Base-by-base conservation (phyloP, 1,284 basidiomycete genomes). In the Marasmius sp. region DNA sequence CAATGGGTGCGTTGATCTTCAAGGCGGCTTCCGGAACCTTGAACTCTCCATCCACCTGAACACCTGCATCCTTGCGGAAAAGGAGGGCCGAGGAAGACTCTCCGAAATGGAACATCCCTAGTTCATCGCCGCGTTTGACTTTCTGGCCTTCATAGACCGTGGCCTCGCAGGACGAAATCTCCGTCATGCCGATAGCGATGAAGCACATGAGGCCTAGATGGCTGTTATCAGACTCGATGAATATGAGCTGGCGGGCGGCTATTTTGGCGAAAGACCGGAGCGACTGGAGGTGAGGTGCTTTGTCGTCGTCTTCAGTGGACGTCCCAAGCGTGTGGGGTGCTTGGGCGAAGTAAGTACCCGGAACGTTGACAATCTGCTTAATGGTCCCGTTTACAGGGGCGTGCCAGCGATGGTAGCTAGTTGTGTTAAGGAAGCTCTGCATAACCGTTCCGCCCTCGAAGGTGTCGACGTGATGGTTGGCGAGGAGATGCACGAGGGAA, bases 361-460 rank as follows among this genome's bases (percentile, higher is more conserved):
- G 66, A 3, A 79, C 71, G 27, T 74, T 61, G 37, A 70, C 71
- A 8, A 72, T 69, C 64, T 77, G 77, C 41, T 72, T 72, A 67
- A 79, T 72, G 1, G 69, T 74, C 2, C 79, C 77, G 11, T 69
- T 69, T n/a, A 79, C 70, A n/a, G 79, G 79, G 2, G 71, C 63
- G 57, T 76, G 73, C 77, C 76, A 79, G 45, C 79, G 74, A 64
- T 80, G 79, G 63, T 78, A 80, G 3, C 72, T 73, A 6, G 74
- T 62, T 1, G 76, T 74, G 36, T 69, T 71, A 57, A 79, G 72
- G 71, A 79, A 79, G 6, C 74, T 76, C 64, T 80, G 79, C 65
- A 77, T 77, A 62, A 79, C 67, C 2, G 76, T 79, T 5, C 78
- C 79, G 14, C 75, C 77, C 12, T 72, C 70, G 58, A 77, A 79